Evolutionary conservation across 2,329 filamentous ascomycete species (phyloP).

Genomic region (Neoarthrinium moseri): DNA sequence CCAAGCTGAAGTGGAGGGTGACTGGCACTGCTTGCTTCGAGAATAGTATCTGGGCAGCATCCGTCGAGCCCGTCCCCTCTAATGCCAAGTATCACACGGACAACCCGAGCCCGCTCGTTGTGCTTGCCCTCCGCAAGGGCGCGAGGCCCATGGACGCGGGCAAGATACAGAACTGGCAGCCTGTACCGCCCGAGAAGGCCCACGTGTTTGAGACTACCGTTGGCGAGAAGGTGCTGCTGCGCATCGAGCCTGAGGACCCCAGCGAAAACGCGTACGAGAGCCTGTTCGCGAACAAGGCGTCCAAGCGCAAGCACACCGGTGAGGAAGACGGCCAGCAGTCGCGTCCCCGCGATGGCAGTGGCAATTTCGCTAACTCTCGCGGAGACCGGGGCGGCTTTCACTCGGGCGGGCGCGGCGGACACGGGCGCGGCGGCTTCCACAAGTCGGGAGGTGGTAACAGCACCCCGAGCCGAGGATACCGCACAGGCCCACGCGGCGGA

Average conservation of each 20-base stretch:
- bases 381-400: slow-evolving; percentile 41
- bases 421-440: slow-evolving; percentile 19
- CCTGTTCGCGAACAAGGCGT: slow-evolving; percentile 57
- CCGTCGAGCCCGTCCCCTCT: slow-evolving; percentile 69
- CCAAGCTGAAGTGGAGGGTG: slow-evolving; percentile 81
- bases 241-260: slow-evolving; percentile 71
- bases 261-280: slow-evolving; percentile 64
- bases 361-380: slow-evolving; percentile 30
- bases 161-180: slow-evolving; percentile 81
- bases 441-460: slow-evolving; percentile 32
- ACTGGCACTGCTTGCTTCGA: slow-evolving; percentile 73
- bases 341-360: slow-evolving; percentile 25
- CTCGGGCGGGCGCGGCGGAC: slow-evolving; percentile 40
- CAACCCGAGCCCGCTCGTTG: slow-evolving; percentile 73
- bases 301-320: slow-evolving; percentile 61
- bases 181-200: slow-evolving; percentile 66
- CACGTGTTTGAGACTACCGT: slow-evolving; percentile 81
- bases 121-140: slow-evolving; percentile 76
- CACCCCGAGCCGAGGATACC: slow-evolving; percentile 31
- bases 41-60: slow-evolving; percentile 83
- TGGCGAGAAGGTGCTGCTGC: slow-evolving; percentile 80
- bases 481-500: slow-evolving; percentile 37
- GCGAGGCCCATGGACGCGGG: slow-evolving; percentile 76
- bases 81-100: slow-evolving; percentile 74
- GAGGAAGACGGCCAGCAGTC: slow-evolving; percentile 24